Percentiles rank a stretch among this genome's conserved stretches.
phyloP scores from a whole-genome alignment of 306 rosid species.

The Betula pendula region DNA sequence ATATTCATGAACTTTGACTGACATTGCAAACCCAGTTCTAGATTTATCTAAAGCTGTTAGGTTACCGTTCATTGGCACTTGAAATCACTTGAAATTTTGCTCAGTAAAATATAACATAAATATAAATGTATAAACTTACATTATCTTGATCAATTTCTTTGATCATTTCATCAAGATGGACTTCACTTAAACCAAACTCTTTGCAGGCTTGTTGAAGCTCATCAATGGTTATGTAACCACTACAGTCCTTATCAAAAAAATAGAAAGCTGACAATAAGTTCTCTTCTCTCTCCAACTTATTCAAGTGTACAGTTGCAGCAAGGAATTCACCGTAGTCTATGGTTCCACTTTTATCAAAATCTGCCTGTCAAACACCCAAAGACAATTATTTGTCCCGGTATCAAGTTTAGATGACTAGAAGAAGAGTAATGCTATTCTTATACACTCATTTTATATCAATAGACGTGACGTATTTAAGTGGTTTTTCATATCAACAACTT shows the following conservation, averaged over 20 bases:
- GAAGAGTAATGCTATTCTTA: no score
- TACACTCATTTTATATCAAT: no score
- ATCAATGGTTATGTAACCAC: slow-evolving; percentile 64
- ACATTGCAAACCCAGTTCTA: no score
- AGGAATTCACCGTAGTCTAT: slow-evolving; percentile 62
- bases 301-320: slow-evolving; percentile 62
- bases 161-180: slow-evolving; percentile 57
- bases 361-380: slow-evolving; percentile 41
- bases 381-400: no score
- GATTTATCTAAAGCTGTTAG: background rate
- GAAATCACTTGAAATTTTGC: background rate
- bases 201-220: slow-evolving; percentile 66
- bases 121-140: slow-evolving; percentile 31
- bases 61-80: background rate
- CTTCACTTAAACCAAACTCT: slow-evolving; percentile 57
- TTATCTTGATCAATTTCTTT: slow-evolving; percentile 62
- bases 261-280: slow-evolving; percentile 55
- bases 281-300: slow-evolving; percentile 65
- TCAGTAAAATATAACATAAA: background rate
- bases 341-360: slow-evolving; percentile 55
- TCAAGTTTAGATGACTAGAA: background rate
- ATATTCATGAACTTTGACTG: no score
- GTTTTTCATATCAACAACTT: no score
- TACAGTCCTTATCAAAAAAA: slow-evolving; percentile 60
- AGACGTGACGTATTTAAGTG: no score